Conservation (phyloP, 2,329 filamentous ascomycete species). For the Myriangium duriaei region DNA sequence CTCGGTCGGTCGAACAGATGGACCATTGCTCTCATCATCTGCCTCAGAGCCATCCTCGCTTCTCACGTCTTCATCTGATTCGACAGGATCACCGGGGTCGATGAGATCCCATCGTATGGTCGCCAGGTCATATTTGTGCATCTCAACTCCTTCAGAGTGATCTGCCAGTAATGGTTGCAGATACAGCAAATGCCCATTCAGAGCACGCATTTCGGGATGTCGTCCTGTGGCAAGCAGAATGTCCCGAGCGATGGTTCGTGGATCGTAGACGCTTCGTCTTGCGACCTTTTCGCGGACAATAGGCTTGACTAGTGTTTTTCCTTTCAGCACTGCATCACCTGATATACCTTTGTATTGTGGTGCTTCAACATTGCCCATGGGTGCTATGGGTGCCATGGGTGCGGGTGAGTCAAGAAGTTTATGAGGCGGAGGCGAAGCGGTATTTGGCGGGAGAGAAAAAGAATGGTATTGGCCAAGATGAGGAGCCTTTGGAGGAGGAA, state of each 20-base stretch:
- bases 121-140: slow-evolving; percentile 37
- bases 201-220: slow-evolving; percentile 44
- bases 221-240: slow-evolving; percentile 49
- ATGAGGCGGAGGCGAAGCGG: background rate
- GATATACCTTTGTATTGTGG: background rate
- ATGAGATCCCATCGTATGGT: slow-evolving; percentile 51
- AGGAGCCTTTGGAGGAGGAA: slow-evolving; percentile 25
- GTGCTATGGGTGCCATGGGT: background rate
- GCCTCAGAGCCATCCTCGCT: slow-evolving; percentile 23
- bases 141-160: slow-evolving; percentile 28
- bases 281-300: slow-evolving; percentile 36
- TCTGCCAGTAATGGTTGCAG: slow-evolving; percentile 29
- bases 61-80: slow-evolving; percentile 23
- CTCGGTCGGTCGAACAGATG: slow-evolving; percentile 6
- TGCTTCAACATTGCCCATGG: background rate
- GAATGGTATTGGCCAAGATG: slow-evolving; percentile 5
- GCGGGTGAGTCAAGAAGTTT: background rate
- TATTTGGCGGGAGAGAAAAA: background rate
- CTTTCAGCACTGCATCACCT: slow-evolving; percentile 15
- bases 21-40: slow-evolving; percentile 20
- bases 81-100: slow-evolving; percentile 39
- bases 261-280: slow-evolving; percentile 43
- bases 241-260: slow-evolving; percentile 50
- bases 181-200: slow-evolving; percentile 46
- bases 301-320: slow-evolving; percentile 29